Base-by-base conservation (phyloP, 805 yeast genomes). In the Barnettozyma sp. region DNA sequence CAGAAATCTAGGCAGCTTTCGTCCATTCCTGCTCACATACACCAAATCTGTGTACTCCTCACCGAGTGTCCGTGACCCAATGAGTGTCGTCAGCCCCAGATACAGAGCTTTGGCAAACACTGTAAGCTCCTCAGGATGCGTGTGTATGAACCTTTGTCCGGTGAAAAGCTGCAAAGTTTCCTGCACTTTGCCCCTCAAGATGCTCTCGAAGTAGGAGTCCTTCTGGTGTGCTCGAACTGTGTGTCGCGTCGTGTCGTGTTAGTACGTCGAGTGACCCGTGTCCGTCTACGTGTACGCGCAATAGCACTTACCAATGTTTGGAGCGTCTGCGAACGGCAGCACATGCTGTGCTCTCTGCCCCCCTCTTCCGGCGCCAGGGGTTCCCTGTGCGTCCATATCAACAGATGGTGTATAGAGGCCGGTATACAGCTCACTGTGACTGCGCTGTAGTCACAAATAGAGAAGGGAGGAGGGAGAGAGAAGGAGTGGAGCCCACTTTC, bases 21-120 rank as follows among this genome's bases (percentile, higher is more conserved):
- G 65, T 0, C 86, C 84, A 23, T 57, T 55, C 34, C 72, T 60
- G 26, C 62, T 63, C 6, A 82, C 85, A 50, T 82, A 81, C 7
- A 76, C 58, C 36, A 85, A 60, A 56, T 90, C 95, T 11, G 87
- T 87, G 58, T 90, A 90, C 59, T 90, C 97, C 54, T 90, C 97
- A 1, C 98, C 98, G 19, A 92, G 60, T 0, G 97, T 90, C 36
- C 90, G 68, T 2, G 83, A 73, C 0, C 90, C 90, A 5, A 73
- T 40, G 11, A 82, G 59, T 0, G 96, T 88, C 0, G 97, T 90
- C 16, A 84, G 59, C 2, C 70, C 56, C n/a, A 85, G 63, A 52
- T 90, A 90, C 1, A 79, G 29, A 2, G 78, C 55, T 35, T 78
- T 77, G 8, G 82, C 73, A 2, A 65, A 53, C 0, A 75, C 68